Percentiles rank a stretch among this genome's conserved stretches.
phyloP scores from a whole-genome alignment of 2,329 filamentous ascomycete genomes.

The Epichloe glyceriae region DNA sequence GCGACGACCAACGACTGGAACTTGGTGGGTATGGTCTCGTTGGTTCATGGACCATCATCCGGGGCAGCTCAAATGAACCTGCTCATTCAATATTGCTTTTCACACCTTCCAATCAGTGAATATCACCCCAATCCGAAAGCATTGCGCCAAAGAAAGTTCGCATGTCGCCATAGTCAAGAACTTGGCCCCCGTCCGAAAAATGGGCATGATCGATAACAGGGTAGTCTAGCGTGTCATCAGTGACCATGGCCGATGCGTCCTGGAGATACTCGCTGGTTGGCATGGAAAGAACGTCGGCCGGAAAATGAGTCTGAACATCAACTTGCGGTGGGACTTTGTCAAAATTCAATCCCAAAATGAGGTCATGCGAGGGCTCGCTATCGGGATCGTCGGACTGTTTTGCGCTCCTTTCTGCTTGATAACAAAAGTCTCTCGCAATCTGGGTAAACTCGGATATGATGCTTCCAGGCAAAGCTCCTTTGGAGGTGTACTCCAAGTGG shows the following conservation, averaged over 20 bases:
- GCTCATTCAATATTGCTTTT: too few relatives aligned
- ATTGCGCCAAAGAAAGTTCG: conserved; percentile 1
- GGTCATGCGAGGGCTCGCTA: background rate
- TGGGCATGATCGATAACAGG: background rate
- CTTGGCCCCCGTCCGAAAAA: background rate
- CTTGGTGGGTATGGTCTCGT: too few relatives aligned
- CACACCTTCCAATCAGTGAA: background rate
- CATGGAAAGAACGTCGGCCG: background rate
- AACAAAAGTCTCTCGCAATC: conserved; percentile 1
- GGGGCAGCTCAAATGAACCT: too few relatives aligned
- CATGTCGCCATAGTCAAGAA: conserved; percentile 3
- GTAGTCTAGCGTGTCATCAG: background rate
- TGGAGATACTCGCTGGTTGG: background rate
- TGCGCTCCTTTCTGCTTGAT: conserved; percentile 1
- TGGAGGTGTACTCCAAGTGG: conserved; percentile 5
- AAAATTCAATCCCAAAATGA: background rate
- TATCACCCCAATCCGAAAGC: conserved; percentile 1
- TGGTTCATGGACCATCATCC: too few relatives aligned
- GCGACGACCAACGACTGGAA: too few relatives aligned
- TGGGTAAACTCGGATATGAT: conserved; percentile 4
- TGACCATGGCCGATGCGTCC: background rate
- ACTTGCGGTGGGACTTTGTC: background rate
- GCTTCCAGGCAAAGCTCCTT: conserved; percentile 7
- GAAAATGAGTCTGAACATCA: background rate
- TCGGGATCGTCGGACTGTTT: background rate